Base-by-base conservation (phyloP, 2,329 filamentous ascomycete species). In the Neoarthrinium moseri region DNA sequence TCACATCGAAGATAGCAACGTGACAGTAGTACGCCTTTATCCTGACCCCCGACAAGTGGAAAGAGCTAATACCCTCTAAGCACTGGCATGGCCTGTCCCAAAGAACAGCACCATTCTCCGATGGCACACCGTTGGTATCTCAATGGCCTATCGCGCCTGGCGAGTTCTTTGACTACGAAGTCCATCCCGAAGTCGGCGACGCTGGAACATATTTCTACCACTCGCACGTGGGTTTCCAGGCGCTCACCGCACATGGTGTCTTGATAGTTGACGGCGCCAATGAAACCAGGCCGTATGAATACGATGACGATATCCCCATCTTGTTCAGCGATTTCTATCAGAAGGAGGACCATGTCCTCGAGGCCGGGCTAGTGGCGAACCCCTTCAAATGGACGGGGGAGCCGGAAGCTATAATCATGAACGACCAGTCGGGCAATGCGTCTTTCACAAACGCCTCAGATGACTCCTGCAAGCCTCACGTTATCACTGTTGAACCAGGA, bases 131-230 rank as follows among this genome's bases (percentile, higher is more conserved):
- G 1, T 61, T 70, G 23, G 81, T 77, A 2, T 74, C 74, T 15
- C 83, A 87, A 53, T 87, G 83, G 83, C 81, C 83, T 0, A 85
- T 87, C 29, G 74, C 79, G 0, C 72, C 81, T 0, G 62, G 68
- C 1, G 72, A 79, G 48, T 87, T 78, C 63, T 87, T 87, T 60
- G 84, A 87, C 64, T 87, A 87, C 56, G 81, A 87, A 55, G 64
- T 87, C 4, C 70, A 71, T 13, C 74, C 80, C 0, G 62, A 75
- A 4, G 34, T 59, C 2, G 75, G 73, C 5, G 74, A 80, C 44
- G 75, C 79, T 0, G 84, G 83, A 4, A 81, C 81, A 0, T 87
- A 85, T 56, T 86, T 83, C 57, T 87, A 86, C 55, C 83, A 87
- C 56, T 85, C 82, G 0, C 84, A 87, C 50, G 71, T 86, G 13